Evolutionary conservation across 192 early-diverging fungal genomes (phyloP).

Genomic region (Podila epigama): DNA sequence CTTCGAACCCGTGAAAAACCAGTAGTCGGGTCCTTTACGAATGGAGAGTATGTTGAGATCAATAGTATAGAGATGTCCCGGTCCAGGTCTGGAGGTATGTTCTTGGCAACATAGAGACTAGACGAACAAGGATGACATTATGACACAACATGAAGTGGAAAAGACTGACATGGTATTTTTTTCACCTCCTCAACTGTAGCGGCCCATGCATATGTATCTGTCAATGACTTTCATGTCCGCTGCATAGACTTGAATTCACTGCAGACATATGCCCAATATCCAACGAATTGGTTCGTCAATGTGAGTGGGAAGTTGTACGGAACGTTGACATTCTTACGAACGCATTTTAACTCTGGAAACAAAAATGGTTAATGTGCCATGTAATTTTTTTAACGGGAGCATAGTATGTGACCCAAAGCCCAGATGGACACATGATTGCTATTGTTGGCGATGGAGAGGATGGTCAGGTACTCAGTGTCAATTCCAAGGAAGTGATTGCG

Average conservation of each 20-base stretch:
- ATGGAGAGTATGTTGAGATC: conserved; percentile 13
- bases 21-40: conserved; percentile 13
- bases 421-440: conserved; percentile 37
- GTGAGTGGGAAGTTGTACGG: background rate
- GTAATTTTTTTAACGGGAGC: background rate
- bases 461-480: conserved; percentile 28
- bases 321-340: background rate
- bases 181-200: background rate
- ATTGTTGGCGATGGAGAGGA: conserved; percentile 18
- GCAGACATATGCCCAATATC: background rate
- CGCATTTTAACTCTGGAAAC: background rate
- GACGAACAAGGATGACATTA: background rate
- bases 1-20: conserved; percentile 19
- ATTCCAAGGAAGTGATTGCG: conserved; percentile 33
- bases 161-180: background rate
- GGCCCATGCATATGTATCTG: conserved; percentile 27
- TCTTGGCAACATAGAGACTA: background rate
- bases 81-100: conserved; percentile 39
- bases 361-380: background rate
- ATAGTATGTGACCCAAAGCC: conserved; percentile 41
- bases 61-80: conserved; percentile 37
- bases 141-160: background rate
- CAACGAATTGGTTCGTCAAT: conserved; percentile 24
- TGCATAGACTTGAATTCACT: conserved; percentile 24
- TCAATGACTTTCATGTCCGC: conserved; percentile 18